A percentile compares a stretch with the other conserved stretches of the same genome.
Evolutionary conservation across 1,284 basidiomycete species (phyloP).

Genomic region (Boletellus deceptivus): DNA sequence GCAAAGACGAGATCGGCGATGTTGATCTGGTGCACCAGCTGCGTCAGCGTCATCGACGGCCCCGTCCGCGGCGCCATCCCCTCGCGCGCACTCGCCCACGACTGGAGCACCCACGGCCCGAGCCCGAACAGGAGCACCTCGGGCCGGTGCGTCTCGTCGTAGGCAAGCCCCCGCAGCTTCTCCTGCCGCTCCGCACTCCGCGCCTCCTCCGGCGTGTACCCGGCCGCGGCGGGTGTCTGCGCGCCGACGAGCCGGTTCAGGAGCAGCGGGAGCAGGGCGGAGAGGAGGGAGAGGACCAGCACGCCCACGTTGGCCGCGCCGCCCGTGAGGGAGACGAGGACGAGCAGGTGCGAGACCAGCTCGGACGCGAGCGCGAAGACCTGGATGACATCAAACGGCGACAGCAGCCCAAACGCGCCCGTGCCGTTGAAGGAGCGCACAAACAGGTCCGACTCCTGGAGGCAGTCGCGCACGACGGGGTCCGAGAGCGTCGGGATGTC

Average conservation of each 20-base stretch:
- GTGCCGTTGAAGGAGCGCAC: conserved; percentile 69
- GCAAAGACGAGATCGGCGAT: conserved; percentile 60
- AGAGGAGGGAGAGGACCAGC: conserved; percentile 57
- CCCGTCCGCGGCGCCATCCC: conserved; percentile 32
- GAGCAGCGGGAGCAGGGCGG: conserved; percentile 53
- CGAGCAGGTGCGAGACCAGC: conserved; percentile 62
- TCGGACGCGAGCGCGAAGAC: conserved; percentile 69
- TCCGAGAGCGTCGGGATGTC: conserved; percentile 76
- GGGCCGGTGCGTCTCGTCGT: conserved; percentile 66
- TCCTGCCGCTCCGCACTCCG: conserved; percentile 67
- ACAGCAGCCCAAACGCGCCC: conserved; percentile 68
- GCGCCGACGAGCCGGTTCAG: conserved; percentile 47
- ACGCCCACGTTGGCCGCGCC: conserved; percentile 54
- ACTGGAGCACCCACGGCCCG: conserved; percentile 74
- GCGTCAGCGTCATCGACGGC: conserved; percentile 31
- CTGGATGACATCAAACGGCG: conserved; percentile 73
- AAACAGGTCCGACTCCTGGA: conserved; percentile 82
- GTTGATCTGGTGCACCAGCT: conserved; percentile 54
- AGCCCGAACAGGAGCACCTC: conserved; percentile 80
- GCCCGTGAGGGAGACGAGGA: conserved; percentile 66
- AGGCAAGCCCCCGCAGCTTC: conserved; percentile 66
- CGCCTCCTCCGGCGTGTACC: conserved; percentile 51
- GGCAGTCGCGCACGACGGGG: conserved; percentile 65
- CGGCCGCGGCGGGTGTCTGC: conserved; percentile 42
- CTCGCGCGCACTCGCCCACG: conserved; percentile 66